phyloP scores from a whole-genome alignment of 257 asterid species.

The Datura wrightii region DNA sequence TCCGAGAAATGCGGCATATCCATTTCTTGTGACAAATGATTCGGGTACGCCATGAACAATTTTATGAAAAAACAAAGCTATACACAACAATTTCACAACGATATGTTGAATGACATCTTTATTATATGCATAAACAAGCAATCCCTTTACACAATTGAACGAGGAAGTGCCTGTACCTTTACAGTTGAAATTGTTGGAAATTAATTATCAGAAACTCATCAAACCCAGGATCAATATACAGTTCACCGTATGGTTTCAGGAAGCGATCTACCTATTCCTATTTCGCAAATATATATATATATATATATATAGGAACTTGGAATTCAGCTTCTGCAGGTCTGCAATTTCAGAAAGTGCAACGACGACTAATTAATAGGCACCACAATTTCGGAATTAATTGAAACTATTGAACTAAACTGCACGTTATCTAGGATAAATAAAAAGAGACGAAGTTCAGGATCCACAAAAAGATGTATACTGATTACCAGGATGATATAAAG shows the following conservation, averaged over 20 bases:
- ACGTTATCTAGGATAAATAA: neutral
- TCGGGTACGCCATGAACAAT: slow-evolving; percentile 54
- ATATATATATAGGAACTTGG: neutral
- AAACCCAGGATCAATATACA: too few species aligned
- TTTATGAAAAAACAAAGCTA: neutral
- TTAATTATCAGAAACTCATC: too few species aligned
- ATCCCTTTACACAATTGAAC: too few species aligned
- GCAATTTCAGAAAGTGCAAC: neutral
- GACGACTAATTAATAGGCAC: neutral
- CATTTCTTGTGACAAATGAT: slow-evolving; percentile 66
- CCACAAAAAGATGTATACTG: neutral
- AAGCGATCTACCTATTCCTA: neutral
- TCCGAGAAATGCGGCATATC: slow-evolving; percentile 60
- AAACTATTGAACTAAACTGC: neutral
- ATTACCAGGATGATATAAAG: neutral
- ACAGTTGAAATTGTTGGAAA: too few species aligned
- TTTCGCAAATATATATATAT: neutral
- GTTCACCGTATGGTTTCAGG: neutral
- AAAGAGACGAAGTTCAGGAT: neutral
- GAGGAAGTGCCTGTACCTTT: too few species aligned
- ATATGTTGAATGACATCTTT: too few species aligned
- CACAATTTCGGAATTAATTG: neutral
- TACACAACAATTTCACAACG: neutral
- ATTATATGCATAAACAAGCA: too few species aligned
- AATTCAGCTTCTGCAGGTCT: neutral